phyloP scores from a whole-genome alignment of 306 rosid genomes.

The Lathyrus oleraceus region DNA sequence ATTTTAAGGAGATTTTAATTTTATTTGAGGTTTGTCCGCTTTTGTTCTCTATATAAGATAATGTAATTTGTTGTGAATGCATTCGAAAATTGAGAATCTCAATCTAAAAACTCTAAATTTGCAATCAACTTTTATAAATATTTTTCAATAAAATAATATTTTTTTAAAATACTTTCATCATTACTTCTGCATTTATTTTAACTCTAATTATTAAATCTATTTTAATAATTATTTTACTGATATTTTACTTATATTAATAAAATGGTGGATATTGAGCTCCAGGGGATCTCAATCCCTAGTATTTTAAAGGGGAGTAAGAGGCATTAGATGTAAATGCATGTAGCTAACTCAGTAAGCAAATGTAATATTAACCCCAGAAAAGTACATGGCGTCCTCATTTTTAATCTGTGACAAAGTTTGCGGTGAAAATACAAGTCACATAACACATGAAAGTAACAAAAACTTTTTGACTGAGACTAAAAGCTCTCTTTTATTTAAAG shows the following conservation, averaged over 20 bases:
- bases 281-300: not conserved
- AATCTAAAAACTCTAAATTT: too few species aligned
- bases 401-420: constrained; percentile 13
- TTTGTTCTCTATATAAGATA: too few species aligned
- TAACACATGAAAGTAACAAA: constrained; percentile 26
- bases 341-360: constrained; percentile 6
- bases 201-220: too few species aligned
- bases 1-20: too few species aligned
- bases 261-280: not conserved
- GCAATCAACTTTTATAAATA: too few species aligned
- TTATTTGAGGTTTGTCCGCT: too few species aligned
- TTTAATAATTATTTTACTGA: too few species aligned
- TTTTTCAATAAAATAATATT: too few species aligned
- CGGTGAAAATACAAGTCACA: constrained; percentile 26
- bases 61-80: too few species aligned
- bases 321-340: not conserved
- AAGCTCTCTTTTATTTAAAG: constrained; percentile 42
- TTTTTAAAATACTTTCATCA: too few species aligned
- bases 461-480: constrained; percentile 28
- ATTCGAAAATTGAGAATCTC: too few species aligned
- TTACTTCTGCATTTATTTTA: too few species aligned
- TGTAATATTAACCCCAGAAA: constrained; percentile 17
- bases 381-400: not conserved
- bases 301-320: not conserved
- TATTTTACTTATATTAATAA: not conserved